phyloP scores from a whole-genome alignment of 2,329 filamentous ascomycete genomes.

The Aureobasidium mangrovei region DNA sequence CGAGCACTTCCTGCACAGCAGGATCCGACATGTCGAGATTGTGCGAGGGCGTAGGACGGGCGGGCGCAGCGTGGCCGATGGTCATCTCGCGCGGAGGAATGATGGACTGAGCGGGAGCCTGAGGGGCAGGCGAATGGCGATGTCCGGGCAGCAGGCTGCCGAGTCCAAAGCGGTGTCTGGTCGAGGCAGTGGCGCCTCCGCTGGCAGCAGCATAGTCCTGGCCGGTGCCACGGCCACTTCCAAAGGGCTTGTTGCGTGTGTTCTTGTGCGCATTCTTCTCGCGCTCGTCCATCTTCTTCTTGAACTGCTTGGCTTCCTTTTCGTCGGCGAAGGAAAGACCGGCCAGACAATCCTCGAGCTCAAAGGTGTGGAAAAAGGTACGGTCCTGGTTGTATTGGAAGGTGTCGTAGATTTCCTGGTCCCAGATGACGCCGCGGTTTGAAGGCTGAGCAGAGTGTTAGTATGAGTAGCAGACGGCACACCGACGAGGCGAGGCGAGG shows the following conservation, averaged over 20 bases:
- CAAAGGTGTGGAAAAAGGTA: constrained; percentile 96
- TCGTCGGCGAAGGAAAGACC: constrained; percentile 90
- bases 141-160: constrained; percentile 41
- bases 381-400: constrained; percentile 96
- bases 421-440: constrained; percentile 83
- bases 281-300: constrained; percentile 93
- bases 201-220: constrained; percentile 23
- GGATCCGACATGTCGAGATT: constrained; percentile 55
- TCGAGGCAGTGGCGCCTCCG: constrained; percentile 22
- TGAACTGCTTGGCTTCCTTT: constrained; percentile 93
- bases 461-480: neutral
- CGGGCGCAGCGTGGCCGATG: constrained; percentile 26
- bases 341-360: constrained; percentile 84
- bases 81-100: constrained; percentile 38
- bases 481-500: constrained; percentile 18
- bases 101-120: constrained; percentile 39
- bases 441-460: constrained; percentile 47
- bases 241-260: constrained; percentile 69
- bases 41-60: constrained; percentile 26
- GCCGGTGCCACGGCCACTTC: constrained; percentile 31
- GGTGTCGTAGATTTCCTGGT: constrained; percentile 93
- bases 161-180: constrained; percentile 43
- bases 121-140: constrained; percentile 37
- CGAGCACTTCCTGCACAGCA: constrained; percentile 51
- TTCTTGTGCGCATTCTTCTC: constrained; percentile 93